A percentile compares a stretch with the other conserved stretches of the same genome.
phyloP scores from a whole-genome alignment of 805 yeast species.

The Peterozyma xylosa region DNA sequence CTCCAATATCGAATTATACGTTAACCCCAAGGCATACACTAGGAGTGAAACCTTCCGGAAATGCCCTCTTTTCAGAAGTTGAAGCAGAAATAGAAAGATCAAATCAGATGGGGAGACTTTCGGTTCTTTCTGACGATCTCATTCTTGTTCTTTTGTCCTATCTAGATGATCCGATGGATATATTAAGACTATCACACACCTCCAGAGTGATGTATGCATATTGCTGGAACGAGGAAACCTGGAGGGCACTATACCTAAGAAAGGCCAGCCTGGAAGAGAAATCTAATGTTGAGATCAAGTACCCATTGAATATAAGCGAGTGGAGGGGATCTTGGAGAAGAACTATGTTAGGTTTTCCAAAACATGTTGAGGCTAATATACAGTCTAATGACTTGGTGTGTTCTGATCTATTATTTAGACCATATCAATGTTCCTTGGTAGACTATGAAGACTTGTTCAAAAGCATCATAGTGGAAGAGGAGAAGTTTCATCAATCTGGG shows the following conservation, averaged over 20 bases:
- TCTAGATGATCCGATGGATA: constrained; percentile 37
- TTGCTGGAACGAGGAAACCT: constrained; percentile 68
- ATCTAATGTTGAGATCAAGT: constrained; percentile 1
- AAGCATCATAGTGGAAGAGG: constrained; percentile 41
- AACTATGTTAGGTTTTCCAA: constrained; percentile 37
- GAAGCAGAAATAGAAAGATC: constrained; percentile 12
- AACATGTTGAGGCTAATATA: constrained; percentile 32
- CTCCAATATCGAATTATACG: constrained; percentile 10
- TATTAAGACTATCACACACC: constrained; percentile 45
- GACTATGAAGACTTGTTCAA: constrained; percentile 45
- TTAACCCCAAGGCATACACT: constrained; percentile 53
- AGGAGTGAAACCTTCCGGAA: constrained; percentile 73
- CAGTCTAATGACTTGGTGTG: constrained; percentile 45
- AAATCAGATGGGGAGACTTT: constrained; percentile 46
- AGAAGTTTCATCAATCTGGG: constrained; percentile 14
- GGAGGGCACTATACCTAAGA: constrained; percentile 56
- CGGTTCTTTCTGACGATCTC: constrained; percentile 54
- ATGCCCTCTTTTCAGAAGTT: constrained; percentile 31
- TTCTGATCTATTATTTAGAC: constrained; percentile 75
- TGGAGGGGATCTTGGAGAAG: constrained; percentile 86
- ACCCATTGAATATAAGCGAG: constrained; percentile 19
- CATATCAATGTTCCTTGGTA: constrained; percentile 73
- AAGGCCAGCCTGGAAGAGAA: constrained; percentile 3
- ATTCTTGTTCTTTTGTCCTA: constrained; percentile 44
- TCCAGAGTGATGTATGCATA: constrained; percentile 70